phyloP scores from a whole-genome alignment of 208 protist species.

The Porcisia hertigi region DNA sequence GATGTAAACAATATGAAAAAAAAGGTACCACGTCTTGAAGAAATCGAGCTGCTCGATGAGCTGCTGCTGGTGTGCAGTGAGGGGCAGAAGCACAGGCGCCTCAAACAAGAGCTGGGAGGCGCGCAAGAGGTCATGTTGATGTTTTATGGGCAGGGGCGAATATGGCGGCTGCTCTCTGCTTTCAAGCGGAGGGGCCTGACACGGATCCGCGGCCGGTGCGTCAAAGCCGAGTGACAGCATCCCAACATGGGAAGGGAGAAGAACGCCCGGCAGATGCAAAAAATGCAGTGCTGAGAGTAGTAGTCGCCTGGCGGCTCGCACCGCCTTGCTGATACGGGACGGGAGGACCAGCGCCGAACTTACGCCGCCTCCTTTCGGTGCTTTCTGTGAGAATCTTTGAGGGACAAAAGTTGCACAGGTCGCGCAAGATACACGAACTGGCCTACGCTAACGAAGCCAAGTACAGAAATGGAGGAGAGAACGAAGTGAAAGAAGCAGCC shows the following conservation, averaged over 20 bases:
- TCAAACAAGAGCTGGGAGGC: constrained; percentile 60
- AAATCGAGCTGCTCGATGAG: constrained; percentile 55
- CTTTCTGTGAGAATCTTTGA: background rate
- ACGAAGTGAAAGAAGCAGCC: constrained; percentile 4
- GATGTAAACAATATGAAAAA: constrained; percentile 64
- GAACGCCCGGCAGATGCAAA: background rate
- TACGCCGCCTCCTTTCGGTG: background rate
- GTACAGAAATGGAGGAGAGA: background rate
- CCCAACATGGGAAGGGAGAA: background rate
- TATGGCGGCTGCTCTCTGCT: background rate
- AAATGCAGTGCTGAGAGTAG: background rate
- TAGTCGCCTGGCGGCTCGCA: background rate
- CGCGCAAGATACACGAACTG: background rate
- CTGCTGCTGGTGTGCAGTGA: constrained; percentile 40
- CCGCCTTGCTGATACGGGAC: background rate
- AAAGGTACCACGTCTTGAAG: constrained; percentile 70
- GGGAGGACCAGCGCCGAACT: background rate
- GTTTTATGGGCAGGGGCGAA: background rate
- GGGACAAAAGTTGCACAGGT: background rate
- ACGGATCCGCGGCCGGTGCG: background rate
- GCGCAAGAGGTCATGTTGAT: constrained; percentile 26
- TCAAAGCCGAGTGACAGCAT: background rate
- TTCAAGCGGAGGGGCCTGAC: background rate
- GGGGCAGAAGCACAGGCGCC: constrained; percentile 41
- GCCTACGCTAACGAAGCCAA: background rate